phyloP scores from a whole-genome alignment of 164 flowering plant genomes.

The Vitis rotundifolia region DNA sequence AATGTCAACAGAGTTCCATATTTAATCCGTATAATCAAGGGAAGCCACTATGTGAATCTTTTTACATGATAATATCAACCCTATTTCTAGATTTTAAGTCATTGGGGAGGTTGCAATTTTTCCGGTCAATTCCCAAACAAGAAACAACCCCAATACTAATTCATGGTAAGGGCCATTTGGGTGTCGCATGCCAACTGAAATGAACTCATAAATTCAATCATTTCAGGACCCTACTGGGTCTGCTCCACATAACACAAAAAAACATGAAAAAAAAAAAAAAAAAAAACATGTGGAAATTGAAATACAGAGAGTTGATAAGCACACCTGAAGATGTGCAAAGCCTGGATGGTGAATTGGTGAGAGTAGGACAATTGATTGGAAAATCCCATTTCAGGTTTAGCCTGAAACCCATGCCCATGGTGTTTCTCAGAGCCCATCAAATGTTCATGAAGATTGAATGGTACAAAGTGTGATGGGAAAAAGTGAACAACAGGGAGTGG shows the following conservation, averaged over 20 bases:
- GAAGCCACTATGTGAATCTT: too few relatives aligned
- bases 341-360: conserved; percentile 34
- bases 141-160: too few relatives aligned
- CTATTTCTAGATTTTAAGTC: too few relatives aligned
- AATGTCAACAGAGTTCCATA: too few relatives aligned
- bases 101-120: too few relatives aligned
- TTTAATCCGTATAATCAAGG: too few relatives aligned
- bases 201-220: background rate
- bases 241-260: too few relatives aligned
- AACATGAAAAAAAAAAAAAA: background rate
- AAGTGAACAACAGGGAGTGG: background rate
- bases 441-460: conserved; percentile 4
- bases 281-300: background rate
- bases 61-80: too few relatives aligned
- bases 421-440: conserved; percentile 19
- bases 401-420: conserved; percentile 45
- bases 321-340: conserved; percentile 40
- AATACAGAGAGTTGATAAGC: conserved; percentile 10
- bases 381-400: conserved; percentile 47
- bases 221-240: too few relatives aligned
- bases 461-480: background rate
- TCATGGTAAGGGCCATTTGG: too few relatives aligned
- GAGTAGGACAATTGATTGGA: conserved; percentile 35
- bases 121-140: too few relatives aligned
- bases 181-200: too few relatives aligned